Conservation (phyloP, 495 filamentous ascomycete species). For the Hypoxylon fuscum region DNA sequence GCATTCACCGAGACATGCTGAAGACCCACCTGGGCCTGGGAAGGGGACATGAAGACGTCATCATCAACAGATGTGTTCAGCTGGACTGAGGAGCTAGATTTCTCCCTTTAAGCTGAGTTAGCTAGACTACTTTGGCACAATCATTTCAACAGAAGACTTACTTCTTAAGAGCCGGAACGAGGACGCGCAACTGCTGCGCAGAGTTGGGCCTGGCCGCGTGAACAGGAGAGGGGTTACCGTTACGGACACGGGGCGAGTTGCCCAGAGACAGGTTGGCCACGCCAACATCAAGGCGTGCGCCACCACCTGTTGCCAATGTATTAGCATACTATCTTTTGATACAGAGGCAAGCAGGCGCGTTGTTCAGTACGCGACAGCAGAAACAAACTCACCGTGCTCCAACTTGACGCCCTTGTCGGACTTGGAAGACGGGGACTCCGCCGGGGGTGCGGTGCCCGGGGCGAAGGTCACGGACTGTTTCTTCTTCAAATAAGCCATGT, state of each 20-base stretch:
- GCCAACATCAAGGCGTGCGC: conserved; percentile 20
- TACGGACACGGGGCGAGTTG: conserved; percentile 6
- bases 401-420: conserved; percentile 12
- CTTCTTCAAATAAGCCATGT: conserved; percentile 22
- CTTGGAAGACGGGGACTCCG: not conserved
- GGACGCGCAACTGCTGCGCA: not conserved
- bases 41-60: conserved; percentile 24
- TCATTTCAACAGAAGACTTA: not conserved
- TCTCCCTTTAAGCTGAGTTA: conserved; percentile 8
- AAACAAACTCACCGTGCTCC: conserved; percentile 26
- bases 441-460: not conserved
- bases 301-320: conserved; percentile 12
- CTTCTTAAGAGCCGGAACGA: not conserved
- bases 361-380: not conserved
- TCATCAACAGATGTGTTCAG: conserved; percentile 12
- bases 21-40: not conserved
- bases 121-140: not conserved
- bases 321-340: conserved; percentile 4
- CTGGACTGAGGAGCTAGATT: conserved; percentile 19
- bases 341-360: not conserved
- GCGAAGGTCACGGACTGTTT: conserved; percentile 22
- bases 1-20: not conserved
- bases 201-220: not conserved
- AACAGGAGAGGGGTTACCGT: not conserved
- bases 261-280: conserved; percentile 13